phyloP scores from a whole-genome alignment of 208 protist genomes.

The Wallacemonas rigidus region DNA sequence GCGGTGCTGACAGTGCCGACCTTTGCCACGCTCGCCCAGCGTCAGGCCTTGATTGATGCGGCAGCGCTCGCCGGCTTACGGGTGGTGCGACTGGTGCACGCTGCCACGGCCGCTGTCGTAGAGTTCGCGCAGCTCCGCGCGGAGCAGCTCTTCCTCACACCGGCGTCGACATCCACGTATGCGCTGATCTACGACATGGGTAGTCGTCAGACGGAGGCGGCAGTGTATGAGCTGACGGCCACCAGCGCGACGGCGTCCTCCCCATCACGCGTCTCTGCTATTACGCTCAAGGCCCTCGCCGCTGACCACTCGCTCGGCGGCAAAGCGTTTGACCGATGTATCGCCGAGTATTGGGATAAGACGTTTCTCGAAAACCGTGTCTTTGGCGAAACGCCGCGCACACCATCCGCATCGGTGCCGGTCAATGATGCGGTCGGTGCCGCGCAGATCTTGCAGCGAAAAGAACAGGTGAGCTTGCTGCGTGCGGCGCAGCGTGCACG shows the following conservation, averaged over 20 bases:
- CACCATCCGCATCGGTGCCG: no score
- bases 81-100: constrained; percentile 82
- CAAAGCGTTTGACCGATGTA: constrained; percentile 81
- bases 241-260: background rate
- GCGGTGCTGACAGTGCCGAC: constrained; percentile 79
- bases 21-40: constrained; percentile 62
- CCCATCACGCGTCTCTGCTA: constrained; percentile 18
- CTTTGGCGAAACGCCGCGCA: background rate
- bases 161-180: constrained; percentile 23
- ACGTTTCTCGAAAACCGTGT: constrained; percentile 45
- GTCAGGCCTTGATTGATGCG: constrained; percentile 89
- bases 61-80: constrained; percentile 81
- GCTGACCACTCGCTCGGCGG: constrained; percentile 80
- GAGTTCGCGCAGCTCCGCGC: constrained; percentile 58
- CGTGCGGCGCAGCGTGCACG: constrained; percentile 81
- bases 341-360: constrained; percentile 80
- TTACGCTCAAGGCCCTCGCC: constrained; percentile 48
- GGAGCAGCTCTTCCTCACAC: constrained; percentile 44
- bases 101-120: constrained; percentile 72
- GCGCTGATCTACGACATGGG: constrained; percentile 92
- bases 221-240: constrained; percentile 57
- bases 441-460: constrained; percentile 28
- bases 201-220: constrained; percentile 67
- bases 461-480: constrained; percentile 66
- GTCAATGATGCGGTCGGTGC: background rate